Evolutionary conservation across 208 protist species (phyloP).

Genomic region (Angomonas desouzai): DNA sequence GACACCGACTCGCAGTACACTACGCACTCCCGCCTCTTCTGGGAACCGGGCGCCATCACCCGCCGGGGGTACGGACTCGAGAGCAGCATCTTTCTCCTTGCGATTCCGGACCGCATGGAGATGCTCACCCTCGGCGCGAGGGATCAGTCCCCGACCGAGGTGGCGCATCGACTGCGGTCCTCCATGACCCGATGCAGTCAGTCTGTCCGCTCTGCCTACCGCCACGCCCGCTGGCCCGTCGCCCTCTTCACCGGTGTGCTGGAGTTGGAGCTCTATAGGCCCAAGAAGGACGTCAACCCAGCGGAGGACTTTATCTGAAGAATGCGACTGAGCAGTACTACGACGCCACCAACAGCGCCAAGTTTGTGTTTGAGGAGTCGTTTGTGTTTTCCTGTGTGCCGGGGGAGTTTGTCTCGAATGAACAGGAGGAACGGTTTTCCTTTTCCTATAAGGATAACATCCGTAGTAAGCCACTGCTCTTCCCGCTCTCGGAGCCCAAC

Average conservation of each 20-base stretch:
- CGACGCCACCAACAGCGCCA: not conserved
- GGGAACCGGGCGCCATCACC: slow-evolving; percentile 8
- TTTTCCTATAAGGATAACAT: slow-evolving; percentile 41
- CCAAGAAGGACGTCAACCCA: not conserved
- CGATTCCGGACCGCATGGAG: not conserved
- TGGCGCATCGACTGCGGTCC: not conserved
- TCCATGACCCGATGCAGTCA: slow-evolving; percentile 2
- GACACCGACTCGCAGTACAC: not conserved
- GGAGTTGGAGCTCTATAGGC: slow-evolving; percentile 7
- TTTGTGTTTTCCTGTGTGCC: slow-evolving; percentile 17
- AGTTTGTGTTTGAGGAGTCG: slow-evolving; percentile 7
- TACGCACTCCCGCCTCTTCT: slow-evolving; percentile 10
- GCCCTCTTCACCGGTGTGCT: slow-evolving; percentile 13
- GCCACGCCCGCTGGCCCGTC: slow-evolving; percentile 11
- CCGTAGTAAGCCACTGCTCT: slow-evolving; percentile 16
- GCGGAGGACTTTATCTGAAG: not conserved
- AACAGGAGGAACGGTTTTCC: slow-evolving; percentile 14
- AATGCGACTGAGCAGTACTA: not conserved
- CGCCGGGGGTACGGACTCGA: slow-evolving; percentile 22
- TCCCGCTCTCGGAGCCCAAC: slow-evolving; percentile 2
- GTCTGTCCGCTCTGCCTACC: slow-evolving; percentile 11
- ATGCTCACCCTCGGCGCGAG: not conserved
- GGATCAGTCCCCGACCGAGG: slow-evolving; percentile 2
- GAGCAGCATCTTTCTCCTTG: slow-evolving; percentile 22
- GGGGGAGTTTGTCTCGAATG: not conserved